Evolutionary conservation across 331 rosid species (phyloP).

Genomic region (Rosa hybrid): DNA sequence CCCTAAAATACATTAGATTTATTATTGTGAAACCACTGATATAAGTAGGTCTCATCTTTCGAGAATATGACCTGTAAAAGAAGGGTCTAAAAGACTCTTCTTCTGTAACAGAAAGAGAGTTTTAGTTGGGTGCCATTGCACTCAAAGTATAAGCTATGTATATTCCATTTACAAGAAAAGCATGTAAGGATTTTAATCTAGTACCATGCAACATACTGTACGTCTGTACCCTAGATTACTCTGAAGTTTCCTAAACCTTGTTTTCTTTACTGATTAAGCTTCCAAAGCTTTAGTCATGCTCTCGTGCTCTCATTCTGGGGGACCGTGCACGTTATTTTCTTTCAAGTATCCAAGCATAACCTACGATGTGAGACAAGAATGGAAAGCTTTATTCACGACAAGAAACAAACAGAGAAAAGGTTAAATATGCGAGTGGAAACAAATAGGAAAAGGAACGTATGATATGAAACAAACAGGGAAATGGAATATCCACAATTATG

Average conservation of each 20-base stretch:
- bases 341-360: neutral
- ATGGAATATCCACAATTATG: neutral
- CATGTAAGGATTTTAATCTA: neutral
- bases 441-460: neutral
- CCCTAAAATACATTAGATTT: neutral
- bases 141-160: conserved; percentile 7
- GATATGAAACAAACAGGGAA: neutral
- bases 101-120: neutral
- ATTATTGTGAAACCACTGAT: neutral
- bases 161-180: neutral
- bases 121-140: neutral
- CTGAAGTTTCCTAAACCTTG: neutral
- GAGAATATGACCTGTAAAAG: conserved; percentile 5
- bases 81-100: neutral
- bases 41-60: neutral
- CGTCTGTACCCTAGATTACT: neutral
- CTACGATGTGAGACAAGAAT: neutral
- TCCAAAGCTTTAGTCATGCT: neutral
- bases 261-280: neutral
- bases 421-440: neutral
- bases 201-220: neutral
- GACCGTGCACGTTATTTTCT: neutral
- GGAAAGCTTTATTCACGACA: neutral
- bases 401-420: neutral
- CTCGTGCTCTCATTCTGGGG: neutral